Base-by-base conservation (phyloP, 2,329 filamentous ascomycete genomes). In the Diaporthe amygdali region DNA sequence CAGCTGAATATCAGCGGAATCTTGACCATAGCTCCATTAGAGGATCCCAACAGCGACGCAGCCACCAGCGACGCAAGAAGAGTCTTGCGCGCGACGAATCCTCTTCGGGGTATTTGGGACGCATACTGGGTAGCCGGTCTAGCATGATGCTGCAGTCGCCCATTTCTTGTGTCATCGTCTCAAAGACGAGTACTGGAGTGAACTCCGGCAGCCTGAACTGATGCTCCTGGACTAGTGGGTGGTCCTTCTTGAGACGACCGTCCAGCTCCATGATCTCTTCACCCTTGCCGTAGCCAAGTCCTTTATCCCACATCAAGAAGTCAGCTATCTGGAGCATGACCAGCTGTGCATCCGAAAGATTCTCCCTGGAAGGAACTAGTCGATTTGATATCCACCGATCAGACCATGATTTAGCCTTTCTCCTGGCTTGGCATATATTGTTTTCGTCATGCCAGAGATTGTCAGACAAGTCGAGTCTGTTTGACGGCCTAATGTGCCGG, bases 121-220 rank as follows among this genome's bases (percentile, higher is more conserved):
- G 51, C 30, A 32, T 12, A 10, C 34, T 17, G 12, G 15, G 17
- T 3, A 54, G 30, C 8, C 30, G 30, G 3, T 32, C 15, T 17
- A 34, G 15, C 10, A 30, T 12, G 0, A 9, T 20, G 10, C 51
- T 37, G 17, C 2, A 0, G 9, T 54, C 32, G 22, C 6, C 8
- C 9, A 5, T 0, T 34, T 10, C 5, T 5, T 20, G 10, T 8
- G 10, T 22, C 1, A 0, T 12, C n/a, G 52, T 6, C 17, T 0
- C 0, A n/a, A 55, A 55, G 2, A 0, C 0, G 1, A 55, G 5
- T 10, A 55, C 32, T 55, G 32, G 9, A 3, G 32, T 55, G 17
- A 25, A 55, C 12, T 25, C 6, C 9, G 32, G 52, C n/a, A 55
- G 17, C 9, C n/a, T 39, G 52, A 55, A 22, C 6, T 9, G 32